Base-by-base conservation (phyloP, 768 basidiomycete genomes). In the Auriculariales sp. region DNA sequence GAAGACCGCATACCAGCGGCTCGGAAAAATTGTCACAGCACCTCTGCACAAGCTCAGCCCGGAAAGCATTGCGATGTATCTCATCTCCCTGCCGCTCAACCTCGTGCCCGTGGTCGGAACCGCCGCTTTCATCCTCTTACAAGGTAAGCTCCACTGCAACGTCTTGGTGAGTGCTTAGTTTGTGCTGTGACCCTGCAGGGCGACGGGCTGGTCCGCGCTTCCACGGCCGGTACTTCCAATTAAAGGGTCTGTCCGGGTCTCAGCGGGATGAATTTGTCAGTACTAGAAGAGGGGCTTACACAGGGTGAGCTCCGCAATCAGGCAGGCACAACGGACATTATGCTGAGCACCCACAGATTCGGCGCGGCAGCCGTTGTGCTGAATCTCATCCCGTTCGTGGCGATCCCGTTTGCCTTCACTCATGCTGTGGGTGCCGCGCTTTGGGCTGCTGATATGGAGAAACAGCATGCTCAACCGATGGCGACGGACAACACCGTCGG, bases 391-490 rank as follows among this genome's bases (percentile, higher is more conserved):
- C 83, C 83, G 2, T 59, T 80, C 19, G 66, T 72, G 30, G 76
- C 77, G 3, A 71, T 80, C 29, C 58, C 79, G 27, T 80, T 81
- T 61, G 71, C 64, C 34, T 73, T 82, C 59, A 79, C 79, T 1
- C 76, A 74, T 19, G 72, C 77, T 1, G 75, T 82, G 22, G 83
- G 83, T 22, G 81, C 81, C 1, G 83, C 83, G 9, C 64, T 86
- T 6, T 86, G 81, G 81, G 82, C 80, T 0, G 72, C 74, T 25
- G 72, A 79, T 42, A 49, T 83, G n/a, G 81, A 86, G 62, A 71
- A 66, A 42, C n/a, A n/a, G n/a, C n/a, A n/a, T n/a, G n/a, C n/a
- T n/a, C n/a, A n/a, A n/a, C n/a, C n/a, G n/a, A n/a, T n/a, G n/a
- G n/a, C n/a, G n/a, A n/a, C n/a, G n/a, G n/a, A n/a, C n/a, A n/a